Evolutionary conservation across 768 basidiomycete species (phyloP).

Genomic region (Mycena polygramma): DNA sequence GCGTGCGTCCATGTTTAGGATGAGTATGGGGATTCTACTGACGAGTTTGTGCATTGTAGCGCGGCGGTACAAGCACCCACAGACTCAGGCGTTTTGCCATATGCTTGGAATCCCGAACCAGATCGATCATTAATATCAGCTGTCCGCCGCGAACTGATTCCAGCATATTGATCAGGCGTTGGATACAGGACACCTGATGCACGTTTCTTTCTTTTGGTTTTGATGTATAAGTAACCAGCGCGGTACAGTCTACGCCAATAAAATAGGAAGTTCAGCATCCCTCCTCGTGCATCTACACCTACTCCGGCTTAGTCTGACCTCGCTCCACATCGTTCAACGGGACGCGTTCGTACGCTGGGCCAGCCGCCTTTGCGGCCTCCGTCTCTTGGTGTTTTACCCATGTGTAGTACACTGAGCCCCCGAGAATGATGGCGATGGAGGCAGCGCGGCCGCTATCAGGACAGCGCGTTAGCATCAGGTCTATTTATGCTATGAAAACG

Average conservation of each 20-base stretch:
- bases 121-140: slow-evolving; percentile 37
- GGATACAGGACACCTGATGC: too few species aligned
- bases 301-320: slow-evolving; percentile 49
- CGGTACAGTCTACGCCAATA: slow-evolving; percentile 30
- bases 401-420: slow-evolving; percentile 88
- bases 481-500: neutral
- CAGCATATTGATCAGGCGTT: too few species aligned
- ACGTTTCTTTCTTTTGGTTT: too few species aligned
- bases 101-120: slow-evolving; percentile 87
- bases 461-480: neutral
- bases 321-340: slow-evolving; percentile 75
- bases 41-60: slow-evolving; percentile 56
- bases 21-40: slow-evolving; percentile 43
- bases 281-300: neutral
- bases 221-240: slow-evolving; percentile 10
- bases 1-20: slow-evolving; percentile 49
- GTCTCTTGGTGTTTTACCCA: slow-evolving; percentile 88
- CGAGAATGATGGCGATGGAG: slow-evolving; percentile 85
- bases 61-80: slow-evolving; percentile 86
- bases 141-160: too few species aligned
- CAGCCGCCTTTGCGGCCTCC: slow-evolving; percentile 49
- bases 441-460: slow-evolving; percentile 77
- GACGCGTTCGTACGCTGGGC: slow-evolving; percentile 69
- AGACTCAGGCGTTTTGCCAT: slow-evolving; percentile 87
- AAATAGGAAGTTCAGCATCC: slow-evolving; percentile 13